phyloP scores from a whole-genome alignment of 495 filamentous ascomycete species.

The Penicillium steckii region DNA sequence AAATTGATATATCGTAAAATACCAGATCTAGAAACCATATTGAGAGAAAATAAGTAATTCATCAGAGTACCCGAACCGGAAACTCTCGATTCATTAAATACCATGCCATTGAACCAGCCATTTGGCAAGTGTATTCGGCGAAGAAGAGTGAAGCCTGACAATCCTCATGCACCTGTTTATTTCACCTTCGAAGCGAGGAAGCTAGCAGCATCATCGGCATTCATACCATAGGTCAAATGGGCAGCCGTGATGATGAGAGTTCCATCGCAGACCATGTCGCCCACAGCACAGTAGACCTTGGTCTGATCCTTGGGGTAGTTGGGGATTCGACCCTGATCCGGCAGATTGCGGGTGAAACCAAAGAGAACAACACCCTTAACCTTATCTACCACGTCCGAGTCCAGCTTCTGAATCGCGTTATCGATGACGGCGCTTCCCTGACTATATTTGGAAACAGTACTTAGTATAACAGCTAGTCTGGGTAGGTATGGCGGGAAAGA shows the following conservation, averaged over 20 bases:
- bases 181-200: slow-evolving; percentile 15
- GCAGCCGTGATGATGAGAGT: slow-evolving; percentile 45
- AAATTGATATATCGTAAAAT: too few species aligned
- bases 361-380: slow-evolving; percentile 54
- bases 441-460: slow-evolving; percentile 26
- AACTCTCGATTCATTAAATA: too few species aligned
- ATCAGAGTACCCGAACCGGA: too few species aligned
- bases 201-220: slow-evolving; percentile 12
- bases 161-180: not conserved
- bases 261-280: slow-evolving; percentile 52
- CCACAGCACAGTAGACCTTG: slow-evolving; percentile 49
- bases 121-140: too few species aligned
- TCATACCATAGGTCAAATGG: slow-evolving; percentile 42
- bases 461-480: too few species aligned
- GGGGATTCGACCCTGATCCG: slow-evolving; percentile 46
- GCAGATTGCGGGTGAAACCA: slow-evolving; percentile 55
- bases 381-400: slow-evolving; percentile 37
- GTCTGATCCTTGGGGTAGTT: slow-evolving; percentile 43
- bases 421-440: slow-evolving; percentile 57
- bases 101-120: not conserved
- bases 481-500: too few species aligned
- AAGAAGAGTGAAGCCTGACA: not conserved
- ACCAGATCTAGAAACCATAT: too few species aligned
- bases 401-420: slow-evolving; percentile 41
- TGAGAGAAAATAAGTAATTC: too few species aligned